A percentile compares a stretch with the other conserved stretches of the same genome.
Conservation (phyloP, 2,329 filamentous ascomycete species). For the Colletotrichum chrysophilum region DNA sequence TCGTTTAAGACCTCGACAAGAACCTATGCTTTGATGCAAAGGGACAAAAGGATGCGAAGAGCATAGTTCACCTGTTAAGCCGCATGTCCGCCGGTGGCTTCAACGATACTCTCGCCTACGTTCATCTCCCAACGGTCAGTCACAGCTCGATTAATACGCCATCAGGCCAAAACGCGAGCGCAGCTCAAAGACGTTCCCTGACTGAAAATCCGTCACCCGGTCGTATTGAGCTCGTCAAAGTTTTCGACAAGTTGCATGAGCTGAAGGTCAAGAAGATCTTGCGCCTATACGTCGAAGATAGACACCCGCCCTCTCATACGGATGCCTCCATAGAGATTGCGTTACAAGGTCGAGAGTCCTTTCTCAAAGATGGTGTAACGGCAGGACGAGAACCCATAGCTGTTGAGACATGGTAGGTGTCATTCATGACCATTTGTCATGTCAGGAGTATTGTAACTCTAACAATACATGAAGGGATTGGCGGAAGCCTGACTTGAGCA, state of each 20-base stretch:
- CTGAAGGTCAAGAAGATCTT: neutral
- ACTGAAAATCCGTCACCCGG: neutral
- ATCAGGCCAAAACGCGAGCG: accelerated
- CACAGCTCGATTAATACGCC: accelerated
- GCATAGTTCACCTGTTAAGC: neutral
- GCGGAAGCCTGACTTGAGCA: neutral
- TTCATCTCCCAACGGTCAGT: neutral
- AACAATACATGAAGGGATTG: neutral
- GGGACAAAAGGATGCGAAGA: neutral
- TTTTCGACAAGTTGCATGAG: neutral
- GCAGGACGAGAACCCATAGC: neutral
- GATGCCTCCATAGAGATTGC: neutral
- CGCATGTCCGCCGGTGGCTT: neutral
- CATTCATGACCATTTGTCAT: neutral
- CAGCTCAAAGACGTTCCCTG: neutral
- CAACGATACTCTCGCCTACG: neutral
- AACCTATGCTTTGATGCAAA: neutral
- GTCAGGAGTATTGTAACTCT: neutral
- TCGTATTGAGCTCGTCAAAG: neutral
- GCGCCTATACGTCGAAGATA: neutral
- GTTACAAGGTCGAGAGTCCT: neutral
- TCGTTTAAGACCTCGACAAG: neutral
- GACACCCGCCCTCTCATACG: neutral
- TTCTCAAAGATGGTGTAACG: neutral
- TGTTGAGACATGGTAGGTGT: neutral